phyloP scores from a whole-genome alignment of 371 early-diverging fungal species.

The Gilbertella persicaria region DNA sequence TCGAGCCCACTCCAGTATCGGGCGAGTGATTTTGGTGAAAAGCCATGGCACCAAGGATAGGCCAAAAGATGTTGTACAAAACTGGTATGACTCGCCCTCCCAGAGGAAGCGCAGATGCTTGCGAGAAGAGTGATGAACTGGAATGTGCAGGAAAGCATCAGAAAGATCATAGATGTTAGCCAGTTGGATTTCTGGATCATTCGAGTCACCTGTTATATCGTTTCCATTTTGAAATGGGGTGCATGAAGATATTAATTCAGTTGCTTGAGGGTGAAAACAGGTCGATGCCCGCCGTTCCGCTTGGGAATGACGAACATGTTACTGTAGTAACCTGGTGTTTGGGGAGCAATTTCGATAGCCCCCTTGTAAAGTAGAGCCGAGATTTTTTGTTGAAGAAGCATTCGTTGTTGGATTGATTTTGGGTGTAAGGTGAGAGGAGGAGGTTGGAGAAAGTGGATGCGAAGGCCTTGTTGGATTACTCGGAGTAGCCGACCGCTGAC shows the following conservation, averaged over 20 bases:
- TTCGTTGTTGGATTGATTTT: too few relatives aligned
- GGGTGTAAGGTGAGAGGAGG: too few relatives aligned
- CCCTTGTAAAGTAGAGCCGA: too few relatives aligned
- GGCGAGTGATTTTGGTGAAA: conserved; percentile 30
- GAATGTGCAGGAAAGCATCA: conserved; percentile 26
- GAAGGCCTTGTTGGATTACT: too few relatives aligned
- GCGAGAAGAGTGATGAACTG: conserved; percentile 19
- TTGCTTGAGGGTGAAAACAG: conserved; percentile 22
- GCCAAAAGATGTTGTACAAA: conserved; percentile 33
- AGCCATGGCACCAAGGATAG: conserved; percentile 32
- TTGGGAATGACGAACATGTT: conserved; percentile 22
- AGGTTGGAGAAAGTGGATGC: too few relatives aligned
- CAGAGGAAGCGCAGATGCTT: conserved; percentile 26
- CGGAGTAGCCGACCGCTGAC: too few relatives aligned
- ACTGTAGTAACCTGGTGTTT: conserved; percentile 1
- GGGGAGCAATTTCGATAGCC: conserved; percentile 3
- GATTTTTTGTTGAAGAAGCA: too few relatives aligned
- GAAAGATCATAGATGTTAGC: conserved; percentile 18
- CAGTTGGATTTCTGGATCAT: conserved; percentile 19
- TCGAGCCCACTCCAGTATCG: conserved; percentile 31
- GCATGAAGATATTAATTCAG: conserved; percentile 19
- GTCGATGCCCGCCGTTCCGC: conserved; percentile 23
- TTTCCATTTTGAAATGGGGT: conserved; percentile 41
- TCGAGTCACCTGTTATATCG: conserved; percentile 18
- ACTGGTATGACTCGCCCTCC: conserved; percentile 25